A percentile compares a stretch with the other conserved stretches of the same genome.
These are phyloP conservation scores for Botryotinia calthae DNA, from an alignment of 2,329 filamentous ascomycete species.

Conservation along the genomic window DNA sequence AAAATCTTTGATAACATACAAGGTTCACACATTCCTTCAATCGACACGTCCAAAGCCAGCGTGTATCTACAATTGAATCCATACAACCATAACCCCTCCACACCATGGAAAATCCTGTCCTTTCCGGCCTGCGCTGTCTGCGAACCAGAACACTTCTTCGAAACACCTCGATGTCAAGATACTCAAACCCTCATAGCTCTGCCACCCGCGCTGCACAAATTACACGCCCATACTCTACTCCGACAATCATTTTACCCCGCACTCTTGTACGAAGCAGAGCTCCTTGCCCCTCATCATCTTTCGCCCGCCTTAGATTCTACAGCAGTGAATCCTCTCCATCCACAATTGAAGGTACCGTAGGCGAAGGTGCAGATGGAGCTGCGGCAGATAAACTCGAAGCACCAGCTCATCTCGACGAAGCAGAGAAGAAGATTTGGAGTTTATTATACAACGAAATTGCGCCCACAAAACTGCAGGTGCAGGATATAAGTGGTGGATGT, in stretches of 20 bases:
- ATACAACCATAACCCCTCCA: background rate
- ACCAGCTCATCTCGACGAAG: slow-evolving; percentile 16
- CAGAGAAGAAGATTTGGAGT: slow-evolving; percentile 19
- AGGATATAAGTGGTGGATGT: slow-evolving; percentile 80
- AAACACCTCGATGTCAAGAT: background rate
- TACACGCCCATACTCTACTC: background rate
- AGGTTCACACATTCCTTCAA: background rate
- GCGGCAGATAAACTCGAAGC: background rate
- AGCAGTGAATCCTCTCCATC: slow-evolving; percentile 13
- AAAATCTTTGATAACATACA: no score
- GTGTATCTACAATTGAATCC: background rate
- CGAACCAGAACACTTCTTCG: background rate
- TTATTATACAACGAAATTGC: slow-evolving; percentile 37
- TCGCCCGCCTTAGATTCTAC: background rate
- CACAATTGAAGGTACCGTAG: background rate
- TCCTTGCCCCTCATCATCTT: slow-evolving; percentile 5
- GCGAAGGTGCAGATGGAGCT: background rate
- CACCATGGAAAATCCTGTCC: slow-evolving; percentile 13
- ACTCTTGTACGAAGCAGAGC: background rate
- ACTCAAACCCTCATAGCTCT: background rate
- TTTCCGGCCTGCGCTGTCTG: slow-evolving; percentile 13
- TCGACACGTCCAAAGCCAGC: background rate
- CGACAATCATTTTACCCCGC: background rate
- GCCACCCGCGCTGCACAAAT: background rate
- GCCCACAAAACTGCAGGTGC: slow-evolving; percentile 46